phyloP scores from a whole-genome alignment of 208 protist genomes.

The Leishmania braziliensis region DNA sequence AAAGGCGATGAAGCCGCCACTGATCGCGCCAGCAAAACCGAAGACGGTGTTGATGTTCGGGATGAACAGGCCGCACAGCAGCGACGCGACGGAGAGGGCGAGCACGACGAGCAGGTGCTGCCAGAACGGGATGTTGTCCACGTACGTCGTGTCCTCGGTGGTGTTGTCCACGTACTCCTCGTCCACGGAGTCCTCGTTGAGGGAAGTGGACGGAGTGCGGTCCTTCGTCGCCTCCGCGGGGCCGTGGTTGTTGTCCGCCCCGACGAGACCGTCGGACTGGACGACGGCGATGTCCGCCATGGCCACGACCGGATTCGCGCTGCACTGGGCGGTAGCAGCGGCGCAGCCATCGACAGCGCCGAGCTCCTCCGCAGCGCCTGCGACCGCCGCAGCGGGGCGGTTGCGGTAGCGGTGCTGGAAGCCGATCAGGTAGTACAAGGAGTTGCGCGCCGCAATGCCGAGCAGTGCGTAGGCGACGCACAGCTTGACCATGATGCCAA shows the following conservation, averaged over 20 bases:
- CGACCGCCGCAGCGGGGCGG: neutral
- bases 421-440: slow-evolving; percentile 56
- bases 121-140: slow-evolving; percentile 56
- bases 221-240: neutral
- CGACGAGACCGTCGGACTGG: neutral
- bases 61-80: slow-evolving; percentile 72
- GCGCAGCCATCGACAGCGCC: neutral
- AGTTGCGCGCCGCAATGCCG: slow-evolving; percentile 46
- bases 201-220: neutral
- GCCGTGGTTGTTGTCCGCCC: neutral
- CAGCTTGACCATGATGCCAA: slow-evolving; percentile 62
- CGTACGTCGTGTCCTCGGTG: slow-evolving; percentile 31
- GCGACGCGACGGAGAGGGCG: slow-evolving; percentile 28
- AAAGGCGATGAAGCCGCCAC: slow-evolving; percentile 60
- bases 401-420: slow-evolving; percentile 45
- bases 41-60: slow-evolving; percentile 74
- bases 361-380: neutral
- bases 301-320: neutral
- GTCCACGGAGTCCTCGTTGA: neutral
- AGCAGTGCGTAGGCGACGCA: slow-evolving; percentile 58
- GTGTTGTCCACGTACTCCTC: slow-evolving; percentile 6
- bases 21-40: slow-evolving; percentile 52
- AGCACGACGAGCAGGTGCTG: slow-evolving; percentile 41
- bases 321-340: neutral
- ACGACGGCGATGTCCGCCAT: neutral